phyloP scores from a whole-genome alignment of 2,329 filamentous ascomycete species.

The Sporothrix pseudoabietina region DNA sequence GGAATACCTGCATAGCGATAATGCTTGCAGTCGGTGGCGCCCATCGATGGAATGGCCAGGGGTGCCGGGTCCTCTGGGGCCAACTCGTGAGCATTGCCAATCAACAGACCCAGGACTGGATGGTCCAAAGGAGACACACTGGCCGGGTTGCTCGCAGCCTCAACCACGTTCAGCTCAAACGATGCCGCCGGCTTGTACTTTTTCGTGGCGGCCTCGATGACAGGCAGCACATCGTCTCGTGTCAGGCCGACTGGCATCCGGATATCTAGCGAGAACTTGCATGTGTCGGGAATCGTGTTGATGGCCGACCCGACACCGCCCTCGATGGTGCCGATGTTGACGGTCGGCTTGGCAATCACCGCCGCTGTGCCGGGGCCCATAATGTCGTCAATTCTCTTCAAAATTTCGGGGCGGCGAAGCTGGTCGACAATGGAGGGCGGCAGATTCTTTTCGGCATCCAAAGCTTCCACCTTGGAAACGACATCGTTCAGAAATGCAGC shows the following conservation, averaged over 20 bases:
- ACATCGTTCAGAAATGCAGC: constrained; percentile 17
- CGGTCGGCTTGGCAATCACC: constrained; percentile 28
- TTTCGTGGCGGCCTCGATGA: not conserved
- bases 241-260: constrained; percentile 29
- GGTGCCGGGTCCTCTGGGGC: constrained; percentile 15
- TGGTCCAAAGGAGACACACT: constrained; percentile 27
- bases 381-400: constrained; percentile 25
- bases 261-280: constrained; percentile 24
- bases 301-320: constrained; percentile 26
- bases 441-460: not conserved
- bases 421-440: constrained; percentile 22
- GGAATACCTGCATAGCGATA: constrained; percentile 30
- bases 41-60: constrained; percentile 31
- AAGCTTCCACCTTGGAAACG: constrained; percentile 1
- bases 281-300: constrained; percentile 30
- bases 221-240: constrained; percentile 10
- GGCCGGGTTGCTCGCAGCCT: constrained; percentile 30
- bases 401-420: constrained; percentile 15
- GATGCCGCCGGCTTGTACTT: constrained; percentile 5
- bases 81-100: constrained; percentile 20
- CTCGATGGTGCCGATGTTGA: constrained; percentile 31
- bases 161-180: constrained; percentile 25
- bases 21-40: constrained; percentile 32
- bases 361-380: constrained; percentile 29
- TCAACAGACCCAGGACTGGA: constrained; percentile 22